phyloP scores from a whole-genome alignment of 202 grass and related monocot species.

The Brachypodium distachyon region DNA sequence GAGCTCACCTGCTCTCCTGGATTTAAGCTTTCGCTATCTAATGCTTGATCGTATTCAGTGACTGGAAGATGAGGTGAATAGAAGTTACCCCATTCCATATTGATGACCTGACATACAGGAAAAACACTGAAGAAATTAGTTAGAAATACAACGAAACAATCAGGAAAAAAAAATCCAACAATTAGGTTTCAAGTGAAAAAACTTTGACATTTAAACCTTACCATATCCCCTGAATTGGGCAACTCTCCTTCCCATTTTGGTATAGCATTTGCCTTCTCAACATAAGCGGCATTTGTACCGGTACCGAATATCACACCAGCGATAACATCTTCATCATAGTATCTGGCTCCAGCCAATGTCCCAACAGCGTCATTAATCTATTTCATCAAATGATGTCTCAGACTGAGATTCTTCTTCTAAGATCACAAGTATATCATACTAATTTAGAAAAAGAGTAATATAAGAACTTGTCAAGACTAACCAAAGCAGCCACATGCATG shows the following conservation, averaged over 20 bases:
- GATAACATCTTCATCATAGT: conserved; percentile 59
- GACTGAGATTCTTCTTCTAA: neutral
- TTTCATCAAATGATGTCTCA: neutral
- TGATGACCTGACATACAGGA: conserved; percentile 53
- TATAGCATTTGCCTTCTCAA: conserved; percentile 62
- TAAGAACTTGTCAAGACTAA: conserved; percentile 13
- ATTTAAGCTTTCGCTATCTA: conserved; percentile 73
- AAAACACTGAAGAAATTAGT: neutral
- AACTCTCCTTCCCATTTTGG: conserved; percentile 58
- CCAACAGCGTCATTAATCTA: conserved; percentile 92
- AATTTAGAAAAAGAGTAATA: neutral
- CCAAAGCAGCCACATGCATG: conserved; percentile 71
- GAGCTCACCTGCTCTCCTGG: conserved; percentile 67
- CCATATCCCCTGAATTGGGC: conserved; percentile 72
- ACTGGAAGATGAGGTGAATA: conserved; percentile 48
- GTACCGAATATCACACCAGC: conserved; percentile 87
- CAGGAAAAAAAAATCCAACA: neutral
- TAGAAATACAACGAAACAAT: neutral
- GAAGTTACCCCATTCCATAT: conserved; percentile 98
- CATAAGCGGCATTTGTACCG: conserved; percentile 91
- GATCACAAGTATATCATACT: neutral
- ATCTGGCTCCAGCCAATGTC: conserved; percentile 77
- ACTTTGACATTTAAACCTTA: conserved; percentile 14
- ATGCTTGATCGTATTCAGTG: conserved; percentile 60
- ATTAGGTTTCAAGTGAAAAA: conserved; percentile 8